phyloP scores from a whole-genome alignment of 768 basidiomycete species.

The Neoboletus magnificus region DNA sequence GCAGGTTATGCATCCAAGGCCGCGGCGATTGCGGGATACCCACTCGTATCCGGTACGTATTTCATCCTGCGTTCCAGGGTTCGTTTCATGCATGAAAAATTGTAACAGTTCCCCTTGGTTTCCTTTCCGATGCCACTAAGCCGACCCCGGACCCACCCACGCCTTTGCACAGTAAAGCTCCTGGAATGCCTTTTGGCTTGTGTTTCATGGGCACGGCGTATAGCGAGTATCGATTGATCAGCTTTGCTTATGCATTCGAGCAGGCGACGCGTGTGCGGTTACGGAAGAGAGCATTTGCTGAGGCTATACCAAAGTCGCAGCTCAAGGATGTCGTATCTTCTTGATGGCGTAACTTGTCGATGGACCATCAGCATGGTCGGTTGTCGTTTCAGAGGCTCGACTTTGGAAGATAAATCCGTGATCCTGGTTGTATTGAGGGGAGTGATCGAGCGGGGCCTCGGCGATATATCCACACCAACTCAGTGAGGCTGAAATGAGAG shows the following conservation, averaged over 20 bases:
- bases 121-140: conserved; percentile 32
- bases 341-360: not conserved
- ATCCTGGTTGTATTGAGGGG: not conserved
- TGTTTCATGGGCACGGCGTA: conserved; percentile 45
- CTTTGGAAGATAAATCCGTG: not conserved
- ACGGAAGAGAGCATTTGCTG: conserved; percentile 43
- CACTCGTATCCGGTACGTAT: conserved; percentile 31
- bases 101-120: conserved; percentile 40
- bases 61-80: not conserved
- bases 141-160: conserved; percentile 32
- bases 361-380: not conserved
- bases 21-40: conserved; percentile 37
- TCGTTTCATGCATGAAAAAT: conserved; percentile 28
- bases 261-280: conserved; percentile 55
- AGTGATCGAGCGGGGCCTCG: not conserved
- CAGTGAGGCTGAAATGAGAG: not conserved
- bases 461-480: too few relatives aligned
- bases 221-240: conserved; percentile 41
- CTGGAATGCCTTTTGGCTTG: conserved; percentile 43
- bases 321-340: conserved; percentile 30
- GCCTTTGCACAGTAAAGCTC: conserved; percentile 31
- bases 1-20: conserved; percentile 27
- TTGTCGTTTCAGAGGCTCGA: not conserved
- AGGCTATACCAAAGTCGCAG: conserved; percentile 57
- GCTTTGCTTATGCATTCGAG: conserved; percentile 47